These are phyloP conservation scores for Polygonum maritimum DNA, from an alignment of 148 eudicot species.

Conservation along the genomic window DNA sequence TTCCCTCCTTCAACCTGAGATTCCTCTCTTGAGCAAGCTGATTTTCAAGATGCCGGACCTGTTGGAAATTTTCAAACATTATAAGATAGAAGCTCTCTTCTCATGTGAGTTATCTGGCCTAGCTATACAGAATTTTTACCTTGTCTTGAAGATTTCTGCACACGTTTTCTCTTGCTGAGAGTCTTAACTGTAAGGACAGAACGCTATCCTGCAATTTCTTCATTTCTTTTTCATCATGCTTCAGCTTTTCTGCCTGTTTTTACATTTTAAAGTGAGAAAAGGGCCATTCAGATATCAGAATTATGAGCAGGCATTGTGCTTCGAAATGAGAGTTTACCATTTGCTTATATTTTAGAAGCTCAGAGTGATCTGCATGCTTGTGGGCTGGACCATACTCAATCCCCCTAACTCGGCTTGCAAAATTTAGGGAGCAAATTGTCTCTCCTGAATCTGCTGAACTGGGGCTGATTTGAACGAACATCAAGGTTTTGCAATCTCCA, in stretches of 20 bases:
- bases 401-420: constrained; percentile 86
- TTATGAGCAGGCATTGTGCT: not conserved
- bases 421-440: constrained; percentile 86
- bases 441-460: constrained; percentile 67
- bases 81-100: no score
- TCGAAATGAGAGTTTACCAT: constrained; percentile 33
- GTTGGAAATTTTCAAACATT: constrained; percentile 5
- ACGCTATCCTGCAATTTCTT: constrained; percentile 75
- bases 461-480: constrained; percentile 96
- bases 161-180: constrained; percentile 64
- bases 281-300: not conserved
- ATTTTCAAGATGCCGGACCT: constrained; percentile 81
- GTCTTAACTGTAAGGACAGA: constrained; percentile 76
- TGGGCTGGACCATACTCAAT: constrained; percentile 79
- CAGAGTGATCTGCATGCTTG: constrained; percentile 71
- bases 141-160: constrained; percentile 74
- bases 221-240: constrained; percentile 85
- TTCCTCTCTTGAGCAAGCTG: constrained; percentile 74
- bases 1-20: constrained; percentile 67
- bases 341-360: constrained; percentile 65
- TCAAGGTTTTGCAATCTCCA: constrained; percentile 94
- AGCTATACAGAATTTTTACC: constrained; percentile 24
- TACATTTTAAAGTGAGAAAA: not conserved
- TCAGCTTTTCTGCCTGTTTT: constrained; percentile 67
- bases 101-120: not conserved